Evolutionary conservation across 352 stramenopile genomes (phyloP), one percentile per base, ranked within the genome.

Genomic region (Lagenidium giganteum): DNA sequence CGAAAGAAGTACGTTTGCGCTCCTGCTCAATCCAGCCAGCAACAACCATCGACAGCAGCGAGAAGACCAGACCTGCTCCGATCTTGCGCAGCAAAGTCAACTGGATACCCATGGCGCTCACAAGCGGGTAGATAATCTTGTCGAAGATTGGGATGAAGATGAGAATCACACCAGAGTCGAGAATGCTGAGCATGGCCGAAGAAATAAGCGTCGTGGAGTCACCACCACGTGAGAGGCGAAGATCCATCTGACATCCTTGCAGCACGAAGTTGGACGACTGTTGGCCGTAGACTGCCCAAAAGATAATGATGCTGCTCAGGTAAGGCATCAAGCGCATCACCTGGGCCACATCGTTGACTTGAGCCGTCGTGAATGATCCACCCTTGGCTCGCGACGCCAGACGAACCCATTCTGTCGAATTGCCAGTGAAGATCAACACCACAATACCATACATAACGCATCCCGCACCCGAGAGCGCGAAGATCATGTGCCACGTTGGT

Each of bases 71-170:
- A 0, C 87, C 87, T 6, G 67, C 60, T 8, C 83, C 86, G 14
- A 96, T 92, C 64, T 96, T 96, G 16, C 75, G 78, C 34, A 96
- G 51, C 31, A 93, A 55, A 12, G 82, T 91, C 14, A 79, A 76
- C 43, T 87, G 62, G 22, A 93, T 58, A 7, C 83, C 80, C n/a
- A 80, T 57, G 7, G 57, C 54, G 9, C 65, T 68, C 31, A 95
- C 56, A 34, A 68, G 30, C 3, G 87, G 87, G 55, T 95, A 96
- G 24, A 96, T 49, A 6, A 87, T 21, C 13, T 64, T 58, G 56
- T 96, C 87, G 37, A 95, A 94, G 17, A 96, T 64, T 13, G 87
- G 87, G 29, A 96, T 94, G 39, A 95, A 94, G 17, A 95, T 35
- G 31, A 96, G 58, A 42, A 96, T 96, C n/a, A 95, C 81, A 20